Conservation (phyloP, 2,329 filamentous ascomycete species). For the Beauveria brongniartii region DNA sequence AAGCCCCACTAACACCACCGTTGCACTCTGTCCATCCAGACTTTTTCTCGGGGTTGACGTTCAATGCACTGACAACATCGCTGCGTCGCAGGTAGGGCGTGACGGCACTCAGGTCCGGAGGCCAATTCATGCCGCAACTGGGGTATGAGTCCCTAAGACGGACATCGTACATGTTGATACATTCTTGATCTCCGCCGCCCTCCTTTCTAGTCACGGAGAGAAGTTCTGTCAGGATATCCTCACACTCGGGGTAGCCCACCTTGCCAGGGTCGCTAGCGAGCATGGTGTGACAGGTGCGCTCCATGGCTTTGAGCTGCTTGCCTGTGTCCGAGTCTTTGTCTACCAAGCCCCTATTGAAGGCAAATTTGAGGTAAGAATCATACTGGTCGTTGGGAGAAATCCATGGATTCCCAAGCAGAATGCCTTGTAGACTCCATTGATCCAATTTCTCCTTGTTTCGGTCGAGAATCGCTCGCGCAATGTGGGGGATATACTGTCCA, state of each 20-base stretch:
- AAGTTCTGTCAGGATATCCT: conserved; percentile 66
- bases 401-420: conserved; percentile 97
- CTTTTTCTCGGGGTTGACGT: conserved; percentile 73
- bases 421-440: conserved; percentile 70
- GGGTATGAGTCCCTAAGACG: conserved; percentile 72
- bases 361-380: conserved; percentile 72
- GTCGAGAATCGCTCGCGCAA: conserved; percentile 81
- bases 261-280: conserved; percentile 37
- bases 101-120: conserved; percentile 69
- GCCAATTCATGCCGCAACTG: conserved; percentile 97
- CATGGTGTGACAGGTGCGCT: conserved; percentile 60
- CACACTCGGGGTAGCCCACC: conserved; percentile 66
- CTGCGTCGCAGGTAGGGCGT: conserved; percentile 74
- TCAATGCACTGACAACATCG: conserved; percentile 74
- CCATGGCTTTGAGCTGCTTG: conserved; percentile 58
- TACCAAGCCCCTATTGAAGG: conserved; percentile 68
- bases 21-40: conserved; percentile 91
- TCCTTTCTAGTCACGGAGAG: conserved; percentile 55
- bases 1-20: conserved; percentile 64
- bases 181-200: conserved; percentile 45
- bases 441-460: conserved; percentile 61
- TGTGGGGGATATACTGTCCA: conserved; percentile 94
- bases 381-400: conserved; percentile 89
- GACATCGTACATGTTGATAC: conserved; percentile 96
- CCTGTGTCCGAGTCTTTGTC: conserved; percentile 56